Evolutionary conservation across 805 yeast species (phyloP), one percentile per base, ranked within the genome.

Genomic region (Clavispora carvajalis): DNA sequence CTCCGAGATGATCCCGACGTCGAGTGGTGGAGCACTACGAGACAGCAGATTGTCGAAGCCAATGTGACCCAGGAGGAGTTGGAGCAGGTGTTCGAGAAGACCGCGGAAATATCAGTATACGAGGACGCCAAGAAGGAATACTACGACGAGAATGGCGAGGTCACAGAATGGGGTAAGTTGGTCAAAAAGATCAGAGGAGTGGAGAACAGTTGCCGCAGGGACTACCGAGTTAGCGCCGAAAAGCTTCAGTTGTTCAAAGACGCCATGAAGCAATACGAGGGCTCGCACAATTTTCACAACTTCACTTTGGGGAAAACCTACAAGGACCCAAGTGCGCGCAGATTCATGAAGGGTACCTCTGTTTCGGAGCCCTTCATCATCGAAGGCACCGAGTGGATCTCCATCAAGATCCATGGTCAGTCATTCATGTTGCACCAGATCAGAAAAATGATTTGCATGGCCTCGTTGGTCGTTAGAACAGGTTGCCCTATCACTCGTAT

Each of bases 401-500:
- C 96, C 2, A 83, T 93, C 55, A 90, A 91, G 67, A 87, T 93
- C 50, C 99, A 93, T 61, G 99, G 99, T 7, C 99, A 93, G 66
- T 87, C 96, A 3, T 93, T 93, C 63, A 93, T 93, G 98, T 73
- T 93, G 48, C 98, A 91, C 65, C 99, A 91, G 72, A 93, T 93
- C 57, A 80, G 99, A 59, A 93, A 93, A 60, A 93, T 93, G 98
- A 87, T 93, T 44, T 91, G 96, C 17, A 83, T 91, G 95, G 95
- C 95, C 1, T 78, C 90, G 0, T 70, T 91, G 42, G 79, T 85
- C 13, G 80, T 91, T 17, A 76, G 99, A 57, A 81, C 93, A 15
- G 93, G 95, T 9, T 80, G 90, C 56, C 95, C 97, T 3, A 57
- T 77, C 23, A 74, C 75, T 19, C 78, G 95, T 53, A 85, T 93